Evolutionary conservation across 352 stramenopile genomes (phyloP), one percentile per base, ranked within the genome.

Genomic region (Phytophthora agathidicida): DNA sequence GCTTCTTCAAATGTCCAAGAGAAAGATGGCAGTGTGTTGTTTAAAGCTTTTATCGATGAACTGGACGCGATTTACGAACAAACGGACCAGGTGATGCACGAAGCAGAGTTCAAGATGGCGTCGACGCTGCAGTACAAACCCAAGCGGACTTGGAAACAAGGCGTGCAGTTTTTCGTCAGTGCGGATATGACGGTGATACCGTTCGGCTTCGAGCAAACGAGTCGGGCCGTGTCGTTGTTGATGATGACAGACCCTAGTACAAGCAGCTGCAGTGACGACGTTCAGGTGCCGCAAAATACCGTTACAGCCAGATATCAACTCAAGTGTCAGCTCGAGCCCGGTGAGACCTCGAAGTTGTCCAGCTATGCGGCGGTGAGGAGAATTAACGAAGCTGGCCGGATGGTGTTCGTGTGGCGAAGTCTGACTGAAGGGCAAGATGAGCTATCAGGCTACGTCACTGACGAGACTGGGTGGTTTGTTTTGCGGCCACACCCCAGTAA

Each of bases 371-470:
- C 45, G 6, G 23, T 47, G 16, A 56, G 50, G 8, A 62, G 56
- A 42, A 82, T 75, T 49, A 49, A 64, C 2, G 70, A 83, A 41
- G 24, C 33, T 9, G 54, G 67, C 16, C 70, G 77, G 5, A 52
- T 81, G 42, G 77, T 85, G 41, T 68, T 85, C 20, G 75, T 83
- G 24, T 88, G 75, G 77, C 72, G 74, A 10, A 52, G 53, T 10
- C 48, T 77, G 3, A 60, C 35, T 0, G 65, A 83, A 36, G 66
- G 72, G 7, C 57, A 71, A 43, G 43, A 59, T 10, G 24, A 38
- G 27, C n/a, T 73, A 10, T 68, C 57, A 27, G 69, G 60, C 0
- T 57, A 75, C 36, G 70, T 73, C 24, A 72, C 74, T 41, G 69
- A 81, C 30, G 75, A 85, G 46, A 85, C 71, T 0, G 72, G 77